Evolutionary conservation across 495 filamentous ascomycete species (phyloP).

Genomic region (Jackrogersella minutella): DNA sequence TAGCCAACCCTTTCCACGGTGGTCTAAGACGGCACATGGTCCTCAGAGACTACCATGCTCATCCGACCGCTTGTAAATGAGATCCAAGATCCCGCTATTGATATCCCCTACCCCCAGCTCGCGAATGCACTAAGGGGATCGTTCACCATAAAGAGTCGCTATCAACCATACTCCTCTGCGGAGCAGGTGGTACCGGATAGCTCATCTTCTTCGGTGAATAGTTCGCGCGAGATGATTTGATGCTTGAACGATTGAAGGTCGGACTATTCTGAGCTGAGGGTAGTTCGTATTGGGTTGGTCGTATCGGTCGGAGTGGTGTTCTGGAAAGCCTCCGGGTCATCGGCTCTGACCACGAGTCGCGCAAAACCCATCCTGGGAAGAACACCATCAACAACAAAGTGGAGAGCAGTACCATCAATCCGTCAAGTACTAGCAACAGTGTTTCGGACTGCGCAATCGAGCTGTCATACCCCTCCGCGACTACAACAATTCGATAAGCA

Average conservation of each 20-base stretch:
- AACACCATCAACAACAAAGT: constrained; percentile 42
- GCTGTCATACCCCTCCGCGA: constrained; percentile 33
- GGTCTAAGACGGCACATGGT: neutral
- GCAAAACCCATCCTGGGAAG: constrained; percentile 35
- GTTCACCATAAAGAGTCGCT: constrained; percentile 40
- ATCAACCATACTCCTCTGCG: constrained; percentile 33
- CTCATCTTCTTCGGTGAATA: constrained; percentile 20
- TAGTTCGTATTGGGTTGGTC: constrained; percentile 17
- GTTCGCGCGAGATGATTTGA: constrained; percentile 2
- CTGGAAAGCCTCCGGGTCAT: constrained; percentile 8
- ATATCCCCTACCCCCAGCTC: neutral
- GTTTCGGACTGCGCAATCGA: constrained; percentile 38
- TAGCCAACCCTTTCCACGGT: neutral
- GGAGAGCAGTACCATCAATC: constrained; percentile 47
- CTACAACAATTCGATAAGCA: constrained; percentile 42
- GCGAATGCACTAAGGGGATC: neutral
- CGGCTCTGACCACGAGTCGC: constrained; percentile 9
- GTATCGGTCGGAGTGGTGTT: constrained; percentile 20
- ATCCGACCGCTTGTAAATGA: neutral
- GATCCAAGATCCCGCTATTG: neutral
- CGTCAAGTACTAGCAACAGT: constrained; percentile 49
- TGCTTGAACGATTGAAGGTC: constrained; percentile 11
- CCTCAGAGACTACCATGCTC: neutral
- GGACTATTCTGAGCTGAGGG: constrained; percentile 20
- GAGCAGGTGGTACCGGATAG: neutral